Evolutionary conservation across 2,329 filamentous ascomycete species (phyloP).

Genomic region (Arthroderma uncinatum): DNA sequence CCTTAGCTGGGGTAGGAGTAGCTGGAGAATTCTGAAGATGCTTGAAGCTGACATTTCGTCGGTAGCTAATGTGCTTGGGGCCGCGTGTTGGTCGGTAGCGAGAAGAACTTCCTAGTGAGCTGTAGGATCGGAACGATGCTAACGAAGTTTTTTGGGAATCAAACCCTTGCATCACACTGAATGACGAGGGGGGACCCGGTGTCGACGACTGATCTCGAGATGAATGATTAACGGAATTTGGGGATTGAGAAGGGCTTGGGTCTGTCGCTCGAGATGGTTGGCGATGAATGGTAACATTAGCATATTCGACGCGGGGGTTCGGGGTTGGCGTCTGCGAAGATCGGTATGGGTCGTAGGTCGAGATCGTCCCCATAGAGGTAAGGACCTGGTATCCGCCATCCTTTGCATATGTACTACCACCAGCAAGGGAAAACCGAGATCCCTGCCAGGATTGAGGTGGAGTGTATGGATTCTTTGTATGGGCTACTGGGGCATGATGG

Average conservation of each 20-base stretch:
- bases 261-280: conserved; percentile 17
- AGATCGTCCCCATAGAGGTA: conserved; percentile 33
- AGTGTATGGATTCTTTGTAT: conserved; percentile 14
- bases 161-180: conserved; percentile 12
- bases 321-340: conserved; percentile 49
- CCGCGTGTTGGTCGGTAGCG: conserved; percentile 24
- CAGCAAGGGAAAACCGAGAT: conserved; percentile 47
- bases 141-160: conserved; percentile 26
- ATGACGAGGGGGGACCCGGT: conserved; percentile 7
- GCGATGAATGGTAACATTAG: conserved; percentile 59
- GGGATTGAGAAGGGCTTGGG: not conserved
- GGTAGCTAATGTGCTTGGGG: conserved; percentile 36
- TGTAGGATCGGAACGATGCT: conserved; percentile 35
- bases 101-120: conserved; percentile 40
- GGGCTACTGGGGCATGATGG: conserved; percentile 52
- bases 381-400: conserved; percentile 41
- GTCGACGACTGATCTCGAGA: not conserved
- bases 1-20: conserved; percentile 20
- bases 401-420: conserved; percentile 41
- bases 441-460: conserved; percentile 30
- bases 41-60: conserved; percentile 53
- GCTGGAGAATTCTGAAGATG: conserved; percentile 39
- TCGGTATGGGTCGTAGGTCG: conserved; percentile 77
- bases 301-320: conserved; percentile 46
- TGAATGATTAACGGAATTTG: not conserved